Evolutionary conservation across 2,329 filamentous ascomycete species (phyloP).

Genomic region (Chalaropsis ovoidea): DNA sequence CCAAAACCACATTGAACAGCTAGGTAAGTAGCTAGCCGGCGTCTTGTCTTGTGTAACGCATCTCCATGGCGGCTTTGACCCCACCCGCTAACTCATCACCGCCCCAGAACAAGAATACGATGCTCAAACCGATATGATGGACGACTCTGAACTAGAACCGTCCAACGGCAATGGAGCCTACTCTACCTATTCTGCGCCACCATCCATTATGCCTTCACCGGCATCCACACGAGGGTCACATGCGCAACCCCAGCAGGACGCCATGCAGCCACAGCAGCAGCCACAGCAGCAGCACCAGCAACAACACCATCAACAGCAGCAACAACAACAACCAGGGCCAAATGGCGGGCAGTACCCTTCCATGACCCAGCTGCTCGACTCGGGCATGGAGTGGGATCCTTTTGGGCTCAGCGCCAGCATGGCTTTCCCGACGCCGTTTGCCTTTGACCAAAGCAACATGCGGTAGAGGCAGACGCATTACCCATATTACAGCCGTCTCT

Average conservation of each 20-base stretch:
- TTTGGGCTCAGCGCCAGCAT: slow-evolving; percentile 90
- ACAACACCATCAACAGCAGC: slow-evolving; percentile 26
- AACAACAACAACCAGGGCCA: slow-evolving; percentile 29
- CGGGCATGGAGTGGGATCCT: slow-evolving; percentile 82
- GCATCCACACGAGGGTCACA: slow-evolving; percentile 37
- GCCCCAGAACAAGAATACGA: slow-evolving; percentile 93
- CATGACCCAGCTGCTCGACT: slow-evolving; percentile 58
- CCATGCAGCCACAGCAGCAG: slow-evolving; percentile 31
- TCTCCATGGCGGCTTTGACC: slow-evolving; percentile 41
- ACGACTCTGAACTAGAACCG: slow-evolving; percentile 60
- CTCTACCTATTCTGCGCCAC: slow-evolving; percentile 34
- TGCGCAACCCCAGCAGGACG: slow-evolving; percentile 21
- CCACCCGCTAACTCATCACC: slow-evolving; percentile 56
- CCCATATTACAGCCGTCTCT: neutral
- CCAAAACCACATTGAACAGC: slow-evolving; percentile 88
- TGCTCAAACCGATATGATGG: slow-evolving; percentile 76
- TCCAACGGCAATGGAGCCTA: slow-evolving; percentile 53
- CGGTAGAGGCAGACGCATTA: slow-evolving; percentile 30
- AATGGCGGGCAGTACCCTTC: slow-evolving; percentile 44
- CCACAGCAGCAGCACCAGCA: slow-evolving; percentile 29
- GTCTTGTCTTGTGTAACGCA: neutral
- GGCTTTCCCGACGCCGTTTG: slow-evolving; percentile 81
- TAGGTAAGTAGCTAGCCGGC: slow-evolving; percentile 57
- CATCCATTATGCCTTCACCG: slow-evolving; percentile 37
- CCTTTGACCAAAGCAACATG: slow-evolving; percentile 55